Evolutionary conservation across 192 early-diverging fungal genomes (phyloP).

Genomic region (Chytriomyces confervae): DNA sequence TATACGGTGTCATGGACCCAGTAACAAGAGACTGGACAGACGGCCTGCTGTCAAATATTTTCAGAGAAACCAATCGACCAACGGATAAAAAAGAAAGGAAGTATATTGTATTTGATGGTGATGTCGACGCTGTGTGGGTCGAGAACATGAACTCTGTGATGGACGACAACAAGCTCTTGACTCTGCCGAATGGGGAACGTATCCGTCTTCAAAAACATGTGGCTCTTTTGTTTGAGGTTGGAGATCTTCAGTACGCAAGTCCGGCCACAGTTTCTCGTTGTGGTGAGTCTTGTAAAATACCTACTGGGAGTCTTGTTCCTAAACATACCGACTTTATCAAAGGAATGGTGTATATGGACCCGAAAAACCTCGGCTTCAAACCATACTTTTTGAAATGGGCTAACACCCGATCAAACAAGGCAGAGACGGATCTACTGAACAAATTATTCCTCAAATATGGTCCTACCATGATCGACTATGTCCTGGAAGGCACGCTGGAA

Average conservation of each 20-base stretch:
- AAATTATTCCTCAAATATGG: constrained; percentile 61
- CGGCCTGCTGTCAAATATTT: constrained; percentile 66
- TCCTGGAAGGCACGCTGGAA: constrained; percentile 62
- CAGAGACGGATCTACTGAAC: constrained; percentile 53
- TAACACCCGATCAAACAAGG: constrained; percentile 53
- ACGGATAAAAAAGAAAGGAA: constrained; percentile 67
- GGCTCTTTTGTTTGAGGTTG: constrained; percentile 65
- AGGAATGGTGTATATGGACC: constrained; percentile 69
- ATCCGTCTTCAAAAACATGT: constrained; percentile 66
- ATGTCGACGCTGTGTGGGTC: constrained; percentile 68
- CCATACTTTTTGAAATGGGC: constrained; percentile 62
- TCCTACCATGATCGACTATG: constrained; percentile 53
- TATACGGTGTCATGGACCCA: constrained; percentile 65
- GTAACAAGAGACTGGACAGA: constrained; percentile 69
- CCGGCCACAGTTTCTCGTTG: constrained; percentile 67
- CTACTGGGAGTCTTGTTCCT: neutral
- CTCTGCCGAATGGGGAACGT: constrained; percentile 66
- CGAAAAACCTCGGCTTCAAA: constrained; percentile 64
- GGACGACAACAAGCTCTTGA: constrained; percentile 68
- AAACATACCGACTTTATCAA: neutral
- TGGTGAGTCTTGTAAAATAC: constrained; percentile 34
- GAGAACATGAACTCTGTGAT: constrained; percentile 74
- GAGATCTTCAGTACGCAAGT: constrained; percentile 66
- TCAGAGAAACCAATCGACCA: constrained; percentile 64
- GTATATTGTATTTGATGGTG: constrained; percentile 70